phyloP scores from a whole-genome alignment of 352 stramenopile genomes.

The Phytopythium boreale region DNA sequence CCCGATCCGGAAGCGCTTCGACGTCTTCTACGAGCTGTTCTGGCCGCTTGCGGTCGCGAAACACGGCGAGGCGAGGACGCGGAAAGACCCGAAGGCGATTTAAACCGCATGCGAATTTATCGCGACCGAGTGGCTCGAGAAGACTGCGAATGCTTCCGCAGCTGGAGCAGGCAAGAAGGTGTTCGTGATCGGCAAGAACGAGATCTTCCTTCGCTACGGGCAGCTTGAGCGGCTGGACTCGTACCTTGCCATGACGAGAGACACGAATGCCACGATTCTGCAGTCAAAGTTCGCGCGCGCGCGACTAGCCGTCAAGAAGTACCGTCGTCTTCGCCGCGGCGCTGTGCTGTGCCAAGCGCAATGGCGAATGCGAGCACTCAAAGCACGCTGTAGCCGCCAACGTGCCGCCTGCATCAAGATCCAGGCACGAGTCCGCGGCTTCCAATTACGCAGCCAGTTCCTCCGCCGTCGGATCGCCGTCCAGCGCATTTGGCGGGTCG shows the following conservation, averaged over 20 bases:
- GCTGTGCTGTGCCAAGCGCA: constrained; percentile 42
- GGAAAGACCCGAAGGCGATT: constrained; percentile 18
- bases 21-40: constrained; percentile 74
- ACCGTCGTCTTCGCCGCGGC: constrained; percentile 30
- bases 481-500: constrained; percentile 27
- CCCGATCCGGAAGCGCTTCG: constrained; percentile 78
- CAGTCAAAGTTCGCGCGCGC: constrained; percentile 52
- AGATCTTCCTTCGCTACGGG: constrained; percentile 78
- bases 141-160: neutral
- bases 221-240: constrained; percentile 73
- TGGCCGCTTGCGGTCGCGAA: constrained; percentile 41
- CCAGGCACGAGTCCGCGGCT: constrained; percentile 35
- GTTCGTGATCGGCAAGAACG: constrained; percentile 66
- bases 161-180: constrained; percentile 25
- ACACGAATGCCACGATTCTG: constrained; percentile 43
- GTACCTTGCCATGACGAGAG: constrained; percentile 32
- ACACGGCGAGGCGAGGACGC: constrained; percentile 18
- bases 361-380: constrained; percentile 40
- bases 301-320: constrained; percentile 35
- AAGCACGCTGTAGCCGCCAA: constrained; percentile 9
- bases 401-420: constrained; percentile 17
- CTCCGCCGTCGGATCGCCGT: constrained; percentile 28
- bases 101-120: constrained; percentile 48
- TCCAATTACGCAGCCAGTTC: constrained; percentile 24
- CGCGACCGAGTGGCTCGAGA: constrained; percentile 42